These are phyloP conservation scores for Populus alba DNA, from an alignment of 345 rosid species.

Conservation along the genomic window DNA sequence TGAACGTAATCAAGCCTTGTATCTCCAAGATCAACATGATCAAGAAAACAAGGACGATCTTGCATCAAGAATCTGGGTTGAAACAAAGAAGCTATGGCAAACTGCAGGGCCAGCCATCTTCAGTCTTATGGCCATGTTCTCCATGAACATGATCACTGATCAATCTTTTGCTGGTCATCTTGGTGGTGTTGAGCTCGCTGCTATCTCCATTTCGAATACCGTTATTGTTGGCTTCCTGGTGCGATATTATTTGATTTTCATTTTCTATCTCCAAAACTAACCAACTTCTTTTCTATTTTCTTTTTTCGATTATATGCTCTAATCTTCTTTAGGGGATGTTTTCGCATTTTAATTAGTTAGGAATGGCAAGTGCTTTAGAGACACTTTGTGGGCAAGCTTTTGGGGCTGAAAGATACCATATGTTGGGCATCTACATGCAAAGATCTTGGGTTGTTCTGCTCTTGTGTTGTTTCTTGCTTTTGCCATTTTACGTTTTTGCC, in stretches of 20 bases:
- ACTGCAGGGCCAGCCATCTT: conserved; percentile 82
- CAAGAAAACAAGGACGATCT: too few relatives aligned
- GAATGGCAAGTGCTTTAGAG: conserved; percentile 23
- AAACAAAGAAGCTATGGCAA: conserved; percentile 76
- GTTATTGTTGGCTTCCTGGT: conserved; percentile 70
- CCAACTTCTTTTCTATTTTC: neutral
- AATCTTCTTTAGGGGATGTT: neutral
- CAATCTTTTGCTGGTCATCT: conserved; percentile 93
- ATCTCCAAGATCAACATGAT: too few relatives aligned
- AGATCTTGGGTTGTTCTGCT: conserved; percentile 29
- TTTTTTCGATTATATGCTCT: neutral
- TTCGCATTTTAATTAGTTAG: conserved; percentile 1
- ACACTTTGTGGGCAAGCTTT: conserved; percentile 14
- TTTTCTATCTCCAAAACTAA: neutral
- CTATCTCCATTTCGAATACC: conserved; percentile 60
- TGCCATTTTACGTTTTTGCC: conserved; percentile 22
- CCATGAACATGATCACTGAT: conserved; percentile 71
- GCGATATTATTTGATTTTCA: neutral
- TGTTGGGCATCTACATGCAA: conserved; percentile 30
- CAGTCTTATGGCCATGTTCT: conserved; percentile 57
- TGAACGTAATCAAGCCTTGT: too few relatives aligned
- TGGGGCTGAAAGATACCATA: conserved; percentile 26
- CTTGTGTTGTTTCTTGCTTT: conserved; percentile 18
- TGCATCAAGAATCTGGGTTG: conserved; percentile 40
- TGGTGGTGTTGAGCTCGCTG: conserved; percentile 83